These are phyloP conservation scores for Plantago ovata DNA, from an alignment of 257 asterid genomes.

Conservation along the genomic window DNA sequence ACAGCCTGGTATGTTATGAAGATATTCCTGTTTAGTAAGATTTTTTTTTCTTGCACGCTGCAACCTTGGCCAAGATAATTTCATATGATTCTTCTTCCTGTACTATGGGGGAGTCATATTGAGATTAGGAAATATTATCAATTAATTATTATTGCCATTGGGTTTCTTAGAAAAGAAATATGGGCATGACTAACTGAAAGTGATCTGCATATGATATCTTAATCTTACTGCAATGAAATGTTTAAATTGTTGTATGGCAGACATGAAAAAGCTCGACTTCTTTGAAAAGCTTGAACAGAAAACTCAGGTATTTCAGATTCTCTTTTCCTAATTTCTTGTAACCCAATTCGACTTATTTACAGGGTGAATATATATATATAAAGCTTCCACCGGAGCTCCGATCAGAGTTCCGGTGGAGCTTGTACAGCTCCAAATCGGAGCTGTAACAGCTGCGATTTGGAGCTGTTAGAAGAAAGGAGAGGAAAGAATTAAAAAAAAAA, in stretches of 20 bases:
- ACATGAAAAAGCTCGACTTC: slow-evolving; percentile 35
- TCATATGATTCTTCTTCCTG: too few species aligned
- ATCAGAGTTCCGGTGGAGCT: too few species aligned
- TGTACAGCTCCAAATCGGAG: too few species aligned
- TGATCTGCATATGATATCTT: neutral
- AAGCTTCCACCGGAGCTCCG: too few species aligned
- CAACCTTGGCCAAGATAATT: neutral
- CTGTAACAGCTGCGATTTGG: too few species aligned
- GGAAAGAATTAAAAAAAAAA: too few species aligned
- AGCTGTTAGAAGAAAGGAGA: too few species aligned
- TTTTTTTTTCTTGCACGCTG: slow-evolving; percentile 2
- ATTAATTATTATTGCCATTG: too few species aligned
- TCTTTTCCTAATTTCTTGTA: neutral
- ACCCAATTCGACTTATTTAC: neutral
- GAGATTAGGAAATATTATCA: too few species aligned
- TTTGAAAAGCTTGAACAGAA: slow-evolving; percentile 56
- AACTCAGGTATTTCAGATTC: slow-evolving; percentile 27
- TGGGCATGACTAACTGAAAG: neutral
- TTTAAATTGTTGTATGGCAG: slow-evolving; percentile 28
- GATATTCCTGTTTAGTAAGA: slow-evolving; percentile 4
- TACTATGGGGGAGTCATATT: neutral
- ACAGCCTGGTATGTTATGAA: slow-evolving; percentile 37
- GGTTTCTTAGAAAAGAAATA: neutral
- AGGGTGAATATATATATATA: too few species aligned
- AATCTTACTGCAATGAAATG: neutral